Evolutionary conservation across 169 alveolate species (phyloP).

Genomic region (Eimeria maxima): DNA sequence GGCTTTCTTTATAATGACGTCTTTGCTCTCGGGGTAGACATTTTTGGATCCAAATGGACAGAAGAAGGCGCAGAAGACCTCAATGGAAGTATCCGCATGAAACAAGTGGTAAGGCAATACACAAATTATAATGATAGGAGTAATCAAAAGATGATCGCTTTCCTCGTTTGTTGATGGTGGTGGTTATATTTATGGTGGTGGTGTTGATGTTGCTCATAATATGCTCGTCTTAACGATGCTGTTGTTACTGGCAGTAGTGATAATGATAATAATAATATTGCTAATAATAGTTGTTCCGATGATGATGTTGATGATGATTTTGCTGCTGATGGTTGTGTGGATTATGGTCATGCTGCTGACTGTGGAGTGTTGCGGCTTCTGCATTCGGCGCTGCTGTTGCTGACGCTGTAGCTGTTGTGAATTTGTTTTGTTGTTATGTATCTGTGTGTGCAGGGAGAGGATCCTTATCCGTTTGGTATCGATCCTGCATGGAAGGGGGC

Average conservation of each 20-base stretch:
- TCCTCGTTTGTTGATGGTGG: not conserved
- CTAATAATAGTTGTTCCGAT: not conserved
- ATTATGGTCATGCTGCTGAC: not conserved
- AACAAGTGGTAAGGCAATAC: not conserved
- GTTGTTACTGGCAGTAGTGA: not conserved
- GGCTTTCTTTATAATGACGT: conserved; percentile 98
- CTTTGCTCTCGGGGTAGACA: conserved; percentile 96
- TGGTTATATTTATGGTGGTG: not conserved
- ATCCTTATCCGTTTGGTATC: conserved; percentile 98
- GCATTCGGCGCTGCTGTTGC: not conserved
- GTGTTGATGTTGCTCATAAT: not conserved
- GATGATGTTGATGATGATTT: not conserved
- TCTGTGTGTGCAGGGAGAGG: conserved; percentile 26
- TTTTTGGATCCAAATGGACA: conserved; percentile 92
- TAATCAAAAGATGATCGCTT: too few relatives aligned
- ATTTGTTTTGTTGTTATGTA: not conserved
- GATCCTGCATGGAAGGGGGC: conserved; percentile 99
- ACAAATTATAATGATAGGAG: too few relatives aligned
- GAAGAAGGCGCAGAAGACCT: conserved; percentile 6
- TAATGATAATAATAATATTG: not conserved
- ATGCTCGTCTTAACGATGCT: not conserved
- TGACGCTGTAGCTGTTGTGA: not conserved
- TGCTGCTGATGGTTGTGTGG: not conserved
- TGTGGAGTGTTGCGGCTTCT: not conserved
- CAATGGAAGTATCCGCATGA: conserved; percentile 5